A percentile compares a stretch with the other conserved stretches of the same genome.
These are phyloP conservation scores for Allantophomopsis cytisporea DNA, from an alignment of 2,329 filamentous ascomycete species.

Conservation along the genomic window DNA sequence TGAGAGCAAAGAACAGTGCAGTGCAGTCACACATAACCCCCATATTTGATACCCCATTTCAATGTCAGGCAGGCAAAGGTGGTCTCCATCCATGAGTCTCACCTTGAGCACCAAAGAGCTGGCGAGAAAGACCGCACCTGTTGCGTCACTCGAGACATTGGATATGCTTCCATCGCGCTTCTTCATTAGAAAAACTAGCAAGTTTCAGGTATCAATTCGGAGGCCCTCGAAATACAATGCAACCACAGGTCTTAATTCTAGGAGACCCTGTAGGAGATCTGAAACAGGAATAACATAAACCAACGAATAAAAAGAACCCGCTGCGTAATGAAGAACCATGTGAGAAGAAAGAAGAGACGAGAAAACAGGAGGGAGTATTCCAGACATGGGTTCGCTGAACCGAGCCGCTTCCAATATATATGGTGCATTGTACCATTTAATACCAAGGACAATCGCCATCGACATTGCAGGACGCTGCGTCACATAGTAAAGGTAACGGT, in stretches of 20 bases:
- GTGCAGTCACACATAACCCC: no score
- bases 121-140: no score
- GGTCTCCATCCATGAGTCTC: no score
- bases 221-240: conserved; percentile 1
- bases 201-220: conserved; percentile 1
- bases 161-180: no score
- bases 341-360: neutral
- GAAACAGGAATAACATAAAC: neutral
- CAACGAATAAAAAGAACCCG: neutral
- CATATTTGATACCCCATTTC: no score
- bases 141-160: no score
- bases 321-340: neutral
- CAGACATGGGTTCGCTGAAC: neutral
- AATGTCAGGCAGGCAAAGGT: no score
- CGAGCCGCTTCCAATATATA: neutral
- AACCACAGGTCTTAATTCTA: neutral
- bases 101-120: no score
- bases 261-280: neutral
- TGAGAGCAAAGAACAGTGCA: no score
- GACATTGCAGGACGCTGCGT: no score
- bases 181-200: neutral
- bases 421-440: neutral
- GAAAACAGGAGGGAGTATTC: neutral
- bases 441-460: no score
- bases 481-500: no score